Base-by-base conservation (phyloP, 1,284 basidiomycete species). In the Malassezia cuniculi region DNA sequence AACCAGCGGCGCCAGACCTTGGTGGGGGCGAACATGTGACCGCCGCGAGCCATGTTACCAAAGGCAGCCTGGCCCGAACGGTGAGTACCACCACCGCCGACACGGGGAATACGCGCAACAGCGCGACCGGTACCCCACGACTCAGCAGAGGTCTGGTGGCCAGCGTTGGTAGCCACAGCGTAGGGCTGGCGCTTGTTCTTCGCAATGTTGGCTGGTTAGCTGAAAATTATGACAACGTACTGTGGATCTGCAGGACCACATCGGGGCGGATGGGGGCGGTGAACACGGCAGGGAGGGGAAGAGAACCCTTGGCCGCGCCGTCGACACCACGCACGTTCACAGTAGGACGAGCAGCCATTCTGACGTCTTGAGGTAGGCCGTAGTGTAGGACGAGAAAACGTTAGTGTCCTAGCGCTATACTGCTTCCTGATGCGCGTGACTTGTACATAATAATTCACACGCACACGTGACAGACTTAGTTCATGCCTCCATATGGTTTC, bases 51-150 rank as follows among this genome's bases (percentile, higher is more conserved):
- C 57, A 60, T 60, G 61, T 65, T 63, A 70, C 90, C 93, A 75
- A 97, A 95, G 28, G 90, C 89, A 70, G 85, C 93, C 82, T 86
- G 57, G 52, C 90, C 90, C 50, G 90, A 90, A 64, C 93, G 85
- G 76, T 90, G 85, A 58, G 93, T 97, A 74, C 90, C 93, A 71
- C 85, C 83, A 72, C 93, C 90, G 70, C 86, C 86, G 54, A 97
- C 90, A 85, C 93, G 90, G 72, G 93, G 93, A 70, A 97, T 97
- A 90, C 90, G 90, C 34, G 90, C 93, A 56, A 99, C 90, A 63
- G 93, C 93, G 75, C 93, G 87, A 82, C 90, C 90, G 60, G 90
- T 99, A 75, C 90, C 90, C 90, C 90, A 99, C 36, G 93, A 97
- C 72, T 90, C 86, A 55, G 90, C 90, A 54, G 81, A 85, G 65